Evolutionary conservation across 2,329 filamentous ascomycete species (phyloP), one percentile per base, ranked within the genome.

Genomic region (Fusarium lyarnte): DNA sequence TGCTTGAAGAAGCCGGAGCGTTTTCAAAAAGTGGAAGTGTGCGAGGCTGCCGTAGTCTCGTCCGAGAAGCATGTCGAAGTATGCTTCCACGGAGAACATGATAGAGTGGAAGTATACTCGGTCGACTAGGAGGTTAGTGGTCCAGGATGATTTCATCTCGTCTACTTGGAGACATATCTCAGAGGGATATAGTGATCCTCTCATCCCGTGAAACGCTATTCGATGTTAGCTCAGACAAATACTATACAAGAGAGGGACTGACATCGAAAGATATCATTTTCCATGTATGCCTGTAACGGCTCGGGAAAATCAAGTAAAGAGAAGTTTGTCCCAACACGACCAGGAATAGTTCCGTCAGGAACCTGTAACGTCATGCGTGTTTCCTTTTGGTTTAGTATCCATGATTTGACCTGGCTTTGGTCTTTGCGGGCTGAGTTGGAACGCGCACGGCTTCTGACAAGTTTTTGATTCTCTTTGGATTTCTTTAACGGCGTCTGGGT

Each of bases 271-370:
- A 76, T 41, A 7, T 71, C 63, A 11, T 74, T 61, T 16, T 73
- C 61, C 66, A 76, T 76, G 17, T 74, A 76, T 6, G 74, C 61
- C 11, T 73, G 53, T 4, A 76, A 36, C 3, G 57, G 51, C 17
- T 76, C 74, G 3, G 74, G 72, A n/a, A 76, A 75, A n/a, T 67
- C 66, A 23, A 76, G 51, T 6, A 74, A 42, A 13, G 74, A 74
- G 3, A 76, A 21, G 12, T 74, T 66, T 2, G 69, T 58, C 0
- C 69, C 74, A 8, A 76, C 63, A 7, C 63, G 72, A 2, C 29
- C 21, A 7, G 74, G 74, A 11, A 62, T 67, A 8, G 58, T 60
- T 2, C 60, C 47, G 60, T 66, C 55, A 6, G 53, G 45, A 8
- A 66, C 45, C 12, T 57, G 25, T 1, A 69, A 3, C 1, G 33